phyloP scores from a whole-genome alignment of 129 eudicot genomes.

The Smallanthus sonchifolius region DNA sequence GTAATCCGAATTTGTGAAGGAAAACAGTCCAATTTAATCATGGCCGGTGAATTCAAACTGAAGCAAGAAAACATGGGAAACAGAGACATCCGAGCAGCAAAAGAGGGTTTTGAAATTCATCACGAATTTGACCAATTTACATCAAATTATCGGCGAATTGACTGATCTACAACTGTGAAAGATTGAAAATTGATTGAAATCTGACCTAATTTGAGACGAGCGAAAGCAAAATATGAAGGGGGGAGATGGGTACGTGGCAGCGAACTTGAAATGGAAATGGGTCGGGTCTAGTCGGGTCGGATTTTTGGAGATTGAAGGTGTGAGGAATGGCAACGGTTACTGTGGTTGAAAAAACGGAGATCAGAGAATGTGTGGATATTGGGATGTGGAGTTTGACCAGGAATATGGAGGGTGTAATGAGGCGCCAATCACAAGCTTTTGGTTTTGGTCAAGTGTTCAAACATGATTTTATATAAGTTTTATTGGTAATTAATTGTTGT shows the following conservation, averaged over 20 bases:
- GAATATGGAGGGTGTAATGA: background rate
- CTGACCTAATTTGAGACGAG: background rate
- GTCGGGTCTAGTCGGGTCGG: background rate
- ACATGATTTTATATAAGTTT: background rate
- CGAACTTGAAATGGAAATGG: background rate
- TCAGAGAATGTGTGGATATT: background rate
- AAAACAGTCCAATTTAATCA: constrained; percentile 24
- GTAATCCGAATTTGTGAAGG: background rate
- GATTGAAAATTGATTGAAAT: background rate
- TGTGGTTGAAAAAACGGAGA: background rate
- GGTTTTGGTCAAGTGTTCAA: background rate
- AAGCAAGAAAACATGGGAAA: constrained; percentile 58
- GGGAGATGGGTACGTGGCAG: background rate
- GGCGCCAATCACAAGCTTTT: constrained; percentile 9
- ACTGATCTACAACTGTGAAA: background rate
- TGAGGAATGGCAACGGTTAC: background rate
- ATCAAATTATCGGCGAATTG: background rate
- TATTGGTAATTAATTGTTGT: background rate
- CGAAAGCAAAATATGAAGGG: background rate
- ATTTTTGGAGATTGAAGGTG: background rate
- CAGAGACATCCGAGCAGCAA: constrained; percentile 24
- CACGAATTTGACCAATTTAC: constrained; percentile 30
- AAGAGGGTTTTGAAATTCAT: constrained; percentile 35
- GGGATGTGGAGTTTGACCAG: background rate
- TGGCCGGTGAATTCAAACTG: constrained; percentile 31